phyloP scores from a whole-genome alignment of 805 yeast genomes.

The Pichia cephalocereana region DNA sequence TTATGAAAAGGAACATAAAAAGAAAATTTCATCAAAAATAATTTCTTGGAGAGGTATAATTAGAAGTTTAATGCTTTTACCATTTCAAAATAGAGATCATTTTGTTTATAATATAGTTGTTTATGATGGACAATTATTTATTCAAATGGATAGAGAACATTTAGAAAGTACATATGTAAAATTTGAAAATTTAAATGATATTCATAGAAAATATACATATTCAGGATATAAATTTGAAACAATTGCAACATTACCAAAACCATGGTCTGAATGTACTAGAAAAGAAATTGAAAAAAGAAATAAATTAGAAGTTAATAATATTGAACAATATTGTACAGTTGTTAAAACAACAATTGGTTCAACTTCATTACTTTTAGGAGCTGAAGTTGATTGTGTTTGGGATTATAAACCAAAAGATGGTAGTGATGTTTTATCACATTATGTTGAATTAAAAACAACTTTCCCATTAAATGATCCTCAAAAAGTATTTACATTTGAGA shows the following conservation, averaged over 20 bases:
- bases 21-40: constrained; percentile 52
- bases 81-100: constrained; percentile 48
- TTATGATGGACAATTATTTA: constrained; percentile 69
- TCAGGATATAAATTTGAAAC: constrained; percentile 84
- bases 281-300: constrained; percentile 57
- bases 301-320: constrained; percentile 52
- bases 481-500: constrained; percentile 60
- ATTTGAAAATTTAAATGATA: constrained; percentile 25
- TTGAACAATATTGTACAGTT: constrained; percentile 73
- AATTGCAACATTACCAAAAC: constrained; percentile 62
- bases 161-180: constrained; percentile 24
- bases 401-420: constrained; percentile 55
- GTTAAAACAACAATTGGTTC: constrained; percentile 80
- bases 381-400: constrained; percentile 88
- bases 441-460: constrained; percentile 77
- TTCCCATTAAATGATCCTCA: constrained; percentile 44
- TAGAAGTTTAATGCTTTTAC: constrained; percentile 61
- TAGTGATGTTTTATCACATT: constrained; percentile 52
- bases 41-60: constrained; percentile 81
- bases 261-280: constrained; percentile 64
- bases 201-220: constrained; percentile 35
- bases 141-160: constrained; percentile 34
- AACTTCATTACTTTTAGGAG: constrained; percentile 61
- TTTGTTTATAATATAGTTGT: constrained; percentile 54
- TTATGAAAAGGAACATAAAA: constrained; percentile 41